Evolutionary conservation across 2,329 filamentous ascomycete species (phyloP), one percentile per base, ranked within the genome.

Genomic region (Aspergillus fumigatus): DNA sequence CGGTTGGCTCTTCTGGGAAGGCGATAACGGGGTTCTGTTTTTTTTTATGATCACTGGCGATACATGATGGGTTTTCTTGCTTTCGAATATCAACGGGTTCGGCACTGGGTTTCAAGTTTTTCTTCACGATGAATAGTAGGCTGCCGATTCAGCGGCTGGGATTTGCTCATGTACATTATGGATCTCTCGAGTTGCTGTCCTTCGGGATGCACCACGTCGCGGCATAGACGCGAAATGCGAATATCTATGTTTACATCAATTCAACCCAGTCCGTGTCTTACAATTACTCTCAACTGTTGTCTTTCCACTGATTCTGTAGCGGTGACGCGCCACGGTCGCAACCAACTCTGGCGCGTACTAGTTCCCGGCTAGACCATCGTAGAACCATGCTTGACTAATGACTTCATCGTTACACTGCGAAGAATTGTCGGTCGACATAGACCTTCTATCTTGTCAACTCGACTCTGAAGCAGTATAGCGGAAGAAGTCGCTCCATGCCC

Each of bases 41-140:
- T 67, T 65, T 68, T 67, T 73, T 62, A 73, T 71, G 68, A 75
- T 67, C 68, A 72, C 65, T 68, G 73, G 73, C 73, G 73, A 75
- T 70, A 75, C 69, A 75, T 74, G 72, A 75, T 69, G 73, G 74
- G 68, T 70, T 74, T 71, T 56, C 68, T 61, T 59, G 63, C 68
- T 69, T 73, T 70, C 65, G 55, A 71, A 72, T 72, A 70, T 70
- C 68, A 72, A 69, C 70, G 71, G 72, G 71, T 67, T 70, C 66
- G 70, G 67, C 62, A 69, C 64, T 69, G 68, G 71, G 70, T 72
- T 69, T 68, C 69, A 64, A 68, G 69, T 64, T 66, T 67, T 64
- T 66, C 61, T 61, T 60, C 65, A 62, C 63, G 61, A 66, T 65
- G 68, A 66, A 67, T 68, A 67, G 61, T 69, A 66, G 54, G 56